Percentiles rank a stretch among this genome's conserved stretches.
phyloP scores from a whole-genome alignment of 2,329 filamentous ascomycete genomes.

The Penicillium sp. region DNA sequence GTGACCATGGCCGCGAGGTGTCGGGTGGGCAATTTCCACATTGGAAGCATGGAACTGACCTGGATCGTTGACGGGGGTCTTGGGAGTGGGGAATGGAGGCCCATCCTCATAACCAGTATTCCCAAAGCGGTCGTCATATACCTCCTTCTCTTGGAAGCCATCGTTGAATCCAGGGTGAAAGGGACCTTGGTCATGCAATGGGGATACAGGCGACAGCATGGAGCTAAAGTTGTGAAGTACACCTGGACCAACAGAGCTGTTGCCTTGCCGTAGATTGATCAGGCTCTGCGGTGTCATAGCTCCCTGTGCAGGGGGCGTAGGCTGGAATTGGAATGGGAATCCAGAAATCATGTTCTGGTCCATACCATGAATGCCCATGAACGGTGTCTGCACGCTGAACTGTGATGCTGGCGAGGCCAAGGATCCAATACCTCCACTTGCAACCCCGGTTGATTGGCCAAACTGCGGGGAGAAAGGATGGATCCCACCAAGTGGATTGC shows the following conservation, averaged over 20 bases:
- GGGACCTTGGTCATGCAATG: slow-evolving; percentile 55
- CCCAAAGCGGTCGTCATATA: slow-evolving; percentile 25
- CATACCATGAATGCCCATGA: slow-evolving; percentile 58
- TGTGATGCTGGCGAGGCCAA: slow-evolving; percentile 69
- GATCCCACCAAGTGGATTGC: slow-evolving; percentile 62
- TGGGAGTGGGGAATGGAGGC: slow-evolving; percentile 28
- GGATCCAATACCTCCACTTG: slow-evolving; percentile 64
- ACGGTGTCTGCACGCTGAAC: slow-evolving; percentile 60
- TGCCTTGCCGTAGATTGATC: slow-evolving; percentile 39
- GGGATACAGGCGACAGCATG: slow-evolving; percentile 64
- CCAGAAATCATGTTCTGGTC: slow-evolving; percentile 62
- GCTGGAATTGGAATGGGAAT: slow-evolving; percentile 66
- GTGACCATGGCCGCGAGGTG: slow-evolving; percentile 63
- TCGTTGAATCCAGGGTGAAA: slow-evolving; percentile 27
- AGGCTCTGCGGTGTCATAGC: slow-evolving; percentile 46
- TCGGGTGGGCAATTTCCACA: slow-evolving; percentile 60
- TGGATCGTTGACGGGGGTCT: slow-evolving; percentile 32
- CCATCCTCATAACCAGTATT: slow-evolving; percentile 31
- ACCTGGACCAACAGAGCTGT: slow-evolving; percentile 61
- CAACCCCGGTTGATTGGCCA: slow-evolving; percentile 55
- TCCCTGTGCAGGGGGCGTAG: slow-evolving; percentile 54
- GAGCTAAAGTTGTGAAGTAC: slow-evolving; percentile 43
- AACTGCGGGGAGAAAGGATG: slow-evolving; percentile 64
- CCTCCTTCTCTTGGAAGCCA: slow-evolving; percentile 30
- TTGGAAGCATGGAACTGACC: slow-evolving; percentile 45